These are phyloP conservation scores for Nicotiana attenuata DNA, from an alignment of 257 asterid genomes.

Conservation along the genomic window DNA sequence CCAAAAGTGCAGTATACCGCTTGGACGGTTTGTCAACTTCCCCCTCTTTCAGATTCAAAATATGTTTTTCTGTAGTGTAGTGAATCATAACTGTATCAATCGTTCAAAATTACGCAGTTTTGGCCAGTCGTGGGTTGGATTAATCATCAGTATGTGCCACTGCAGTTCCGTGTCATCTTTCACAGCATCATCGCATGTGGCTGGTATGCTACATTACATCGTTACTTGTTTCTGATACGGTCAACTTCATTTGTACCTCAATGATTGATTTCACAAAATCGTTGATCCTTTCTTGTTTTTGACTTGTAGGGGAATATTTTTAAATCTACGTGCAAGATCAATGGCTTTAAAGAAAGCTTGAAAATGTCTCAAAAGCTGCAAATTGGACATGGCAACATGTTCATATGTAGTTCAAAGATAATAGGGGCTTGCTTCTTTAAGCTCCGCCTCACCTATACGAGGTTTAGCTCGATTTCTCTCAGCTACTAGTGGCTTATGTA, in stretches of 20 bases:
- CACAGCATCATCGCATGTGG: conserved; percentile 73
- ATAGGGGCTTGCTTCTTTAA: neutral
- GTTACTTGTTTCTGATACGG: neutral
- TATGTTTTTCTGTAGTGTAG: neutral
- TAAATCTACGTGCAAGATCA: conserved; percentile 74
- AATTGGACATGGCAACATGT: neutral
- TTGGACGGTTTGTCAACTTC: conserved; percentile 60
- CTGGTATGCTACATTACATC: conserved; percentile 44
- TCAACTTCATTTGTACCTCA: neutral
- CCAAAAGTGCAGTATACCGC: conserved; percentile 73
- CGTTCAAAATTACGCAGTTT: conserved; percentile 43
- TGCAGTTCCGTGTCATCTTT: conserved; percentile 85
- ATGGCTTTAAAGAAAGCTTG: conserved; percentile 44
- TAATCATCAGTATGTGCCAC: conserved; percentile 80
- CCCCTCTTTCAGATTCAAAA: neutral
- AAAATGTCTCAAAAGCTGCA: conserved; percentile 3
- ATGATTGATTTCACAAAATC: neutral
- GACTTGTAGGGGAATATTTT: conserved; percentile 63
- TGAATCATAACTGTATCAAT: neutral
- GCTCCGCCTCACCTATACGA: neutral
- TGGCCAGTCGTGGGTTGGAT: conserved; percentile 99
- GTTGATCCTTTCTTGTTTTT: neutral
- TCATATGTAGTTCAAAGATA: neutral
- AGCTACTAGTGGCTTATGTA: conserved; percentile 10
- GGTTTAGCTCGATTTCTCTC: neutral